Evolutionary conservation across 768 basidiomycete genomes (phyloP).

Genomic region (Infundibulicybe gibba): DNA sequence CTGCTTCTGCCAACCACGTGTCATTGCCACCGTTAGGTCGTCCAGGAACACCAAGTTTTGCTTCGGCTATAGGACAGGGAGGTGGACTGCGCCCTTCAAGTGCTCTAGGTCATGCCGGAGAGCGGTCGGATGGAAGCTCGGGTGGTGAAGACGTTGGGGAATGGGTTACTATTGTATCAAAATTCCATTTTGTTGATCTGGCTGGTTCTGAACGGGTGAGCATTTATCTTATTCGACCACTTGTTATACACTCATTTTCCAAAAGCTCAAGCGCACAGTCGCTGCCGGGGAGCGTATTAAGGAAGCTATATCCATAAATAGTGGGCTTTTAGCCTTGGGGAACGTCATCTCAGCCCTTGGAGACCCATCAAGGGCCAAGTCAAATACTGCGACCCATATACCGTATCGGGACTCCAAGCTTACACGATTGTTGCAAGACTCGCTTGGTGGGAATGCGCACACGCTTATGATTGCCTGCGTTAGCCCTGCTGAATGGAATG

Average conservation of each 20-base stretch:
- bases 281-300: slow-evolving; percentile 96
- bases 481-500: slow-evolving; percentile 94
- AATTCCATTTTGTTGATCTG: slow-evolving; percentile 98
- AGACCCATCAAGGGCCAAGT: slow-evolving; percentile 84
- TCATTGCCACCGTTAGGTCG: slow-evolving; percentile 76
- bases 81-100: slow-evolving; percentile 71
- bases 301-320: no score
- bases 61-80: slow-evolving; percentile 68
- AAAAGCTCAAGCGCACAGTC: slow-evolving; percentile 89
- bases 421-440: slow-evolving; percentile 93
- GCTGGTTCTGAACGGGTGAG: slow-evolving; percentile 93
- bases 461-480: slow-evolving; percentile 99
- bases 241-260: slow-evolving; percentile 12
- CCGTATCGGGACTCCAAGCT: slow-evolving; percentile 99
- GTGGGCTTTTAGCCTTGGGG: slow-evolving; percentile 93
- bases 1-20: slow-evolving; percentile 44
- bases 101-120: slow-evolving; percentile 68
- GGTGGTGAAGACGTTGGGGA: slow-evolving; percentile 68
- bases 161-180: slow-evolving; percentile 88
- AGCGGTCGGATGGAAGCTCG: slow-evolving; percentile 30
- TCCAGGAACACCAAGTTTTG: slow-evolving; percentile 77
- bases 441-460: slow-evolving; percentile 94
- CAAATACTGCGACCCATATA: slow-evolving; percentile 81
- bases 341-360: slow-evolving; percentile 99
- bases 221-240: slow-evolving; percentile 3